These are phyloP conservation scores for Annulohypoxylon truncatum DNA, from an alignment of 2,329 filamentous ascomycete genomes.

Conservation along the genomic window DNA sequence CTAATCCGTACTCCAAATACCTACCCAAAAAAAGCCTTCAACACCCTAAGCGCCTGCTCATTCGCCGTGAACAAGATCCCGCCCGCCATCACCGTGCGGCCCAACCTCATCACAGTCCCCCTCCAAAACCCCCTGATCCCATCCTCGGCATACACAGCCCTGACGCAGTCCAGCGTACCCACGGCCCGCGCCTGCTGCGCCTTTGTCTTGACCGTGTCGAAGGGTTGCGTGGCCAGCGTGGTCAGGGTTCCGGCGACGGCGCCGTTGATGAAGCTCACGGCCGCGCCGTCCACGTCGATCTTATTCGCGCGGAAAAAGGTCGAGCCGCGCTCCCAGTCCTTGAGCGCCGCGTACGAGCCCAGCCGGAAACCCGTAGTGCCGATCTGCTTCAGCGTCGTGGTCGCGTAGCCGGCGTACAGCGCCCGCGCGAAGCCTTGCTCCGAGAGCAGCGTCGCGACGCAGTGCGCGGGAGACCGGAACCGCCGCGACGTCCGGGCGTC, in stretches of 20 bases:
- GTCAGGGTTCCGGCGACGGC: constrained; percentile 55
- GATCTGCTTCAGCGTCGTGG: constrained; percentile 72
- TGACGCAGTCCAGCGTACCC: constrained; percentile 64
- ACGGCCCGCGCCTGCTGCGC: constrained; percentile 67
- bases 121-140: constrained; percentile 70
- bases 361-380: constrained; percentile 71
- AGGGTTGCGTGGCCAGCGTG: constrained; percentile 67
- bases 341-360: constrained; percentile 72
- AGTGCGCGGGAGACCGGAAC: constrained; percentile 64
- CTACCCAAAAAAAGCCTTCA: constrained; percentile 42
- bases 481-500: constrained; percentile 56
- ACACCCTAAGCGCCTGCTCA: constrained; percentile 48
- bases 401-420: constrained; percentile 68
- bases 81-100: constrained; percentile 64
- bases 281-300: constrained; percentile 49
- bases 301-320: constrained; percentile 21
- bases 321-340: constrained; percentile 61
- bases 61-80: constrained; percentile 51
- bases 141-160: constrained; percentile 64
- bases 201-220: constrained; percentile 71
- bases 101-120: constrained; percentile 72
- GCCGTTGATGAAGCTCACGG: constrained; percentile 55
- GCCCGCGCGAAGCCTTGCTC: constrained; percentile 64
- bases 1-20: neutral
- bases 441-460: constrained; percentile 59